Evolutionary conservation across 495 filamentous ascomycete species (phyloP), one percentile per base, ranked within the genome.

Genomic region (Penicillium fimorum): DNA sequence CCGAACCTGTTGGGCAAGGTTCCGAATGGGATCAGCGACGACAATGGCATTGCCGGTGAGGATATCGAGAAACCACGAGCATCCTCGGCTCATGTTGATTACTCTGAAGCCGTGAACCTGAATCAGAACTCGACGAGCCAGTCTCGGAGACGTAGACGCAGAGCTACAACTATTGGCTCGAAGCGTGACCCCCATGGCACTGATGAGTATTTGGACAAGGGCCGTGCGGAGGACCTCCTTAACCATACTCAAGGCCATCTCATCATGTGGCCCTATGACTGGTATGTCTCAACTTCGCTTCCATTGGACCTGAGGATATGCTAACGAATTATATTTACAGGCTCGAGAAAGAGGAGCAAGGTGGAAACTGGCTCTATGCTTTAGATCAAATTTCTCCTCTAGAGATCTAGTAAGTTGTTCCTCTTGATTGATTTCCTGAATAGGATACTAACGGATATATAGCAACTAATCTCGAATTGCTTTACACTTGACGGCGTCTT

Each of bases 291-390:
- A 17, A 17, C n/a, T 18, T 13, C 18, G 47, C 6, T 42, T 17
- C 50, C 1, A 35, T 35, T 46, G 38, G 22, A 4, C 20, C 22
- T 51, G 35, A 3, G 17, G 32, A 55, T 20, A 15, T 25, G 47
- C 48, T 62, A 30, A 56, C 24, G 7, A 24, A 46, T 20, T 10
- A 25, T 30, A 17, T 59, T 7, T 40, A 41, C 55, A 84, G 81
- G 85, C 82, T 98, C 46, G 82, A 82, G 50, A 87, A 86, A 61
- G 95, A 97, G 73, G 94, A 97, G 75, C 83, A 86, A 62, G 90
- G 88, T 59, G 91, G 91, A 38, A 96, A 96, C 68, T 98, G 95
- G 95, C 83, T 97, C 46, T 97, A 97, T 70, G 90, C 90, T 70
- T 87, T 97, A 45, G 94, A 98, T 70, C 88, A 94, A 66, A 84